Conservation (phyloP, 2,329 filamentous ascomycete genomes). For the Aspergillus sp. region DNA sequence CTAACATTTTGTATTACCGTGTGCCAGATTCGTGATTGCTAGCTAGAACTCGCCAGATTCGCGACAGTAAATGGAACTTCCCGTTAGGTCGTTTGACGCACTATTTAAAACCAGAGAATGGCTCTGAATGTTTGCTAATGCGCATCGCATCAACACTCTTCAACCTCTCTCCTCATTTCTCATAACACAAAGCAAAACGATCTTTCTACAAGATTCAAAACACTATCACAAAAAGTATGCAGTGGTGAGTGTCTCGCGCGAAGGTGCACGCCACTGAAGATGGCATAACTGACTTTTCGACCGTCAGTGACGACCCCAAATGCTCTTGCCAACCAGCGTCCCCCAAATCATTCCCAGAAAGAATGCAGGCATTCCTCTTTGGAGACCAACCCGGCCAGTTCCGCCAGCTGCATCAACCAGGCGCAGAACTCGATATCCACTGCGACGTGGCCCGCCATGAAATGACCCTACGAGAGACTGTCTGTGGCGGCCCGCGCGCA, state of each 20-base stretch:
- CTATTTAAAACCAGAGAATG: too few relatives aligned
- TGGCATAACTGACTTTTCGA: not conserved
- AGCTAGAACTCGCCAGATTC: too few relatives aligned
- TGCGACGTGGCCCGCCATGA: slow-evolving; percentile 18
- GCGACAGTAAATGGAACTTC: too few relatives aligned
- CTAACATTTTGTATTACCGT: too few relatives aligned
- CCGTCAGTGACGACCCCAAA: slow-evolving; percentile 12
- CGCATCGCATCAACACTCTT: too few relatives aligned
- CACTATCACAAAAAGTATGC: not conserved
- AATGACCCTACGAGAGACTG: slow-evolving; percentile 17
- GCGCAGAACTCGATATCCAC: slow-evolving; percentile 16
- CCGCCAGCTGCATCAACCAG: slow-evolving; percentile 10
- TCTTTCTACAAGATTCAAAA: too few relatives aligned
- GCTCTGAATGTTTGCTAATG: too few relatives aligned
- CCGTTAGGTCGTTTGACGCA: too few relatives aligned
- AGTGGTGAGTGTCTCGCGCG: not conserved
- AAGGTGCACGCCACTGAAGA: not conserved
- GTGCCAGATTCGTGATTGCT: too few relatives aligned
- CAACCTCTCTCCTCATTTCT: too few relatives aligned
- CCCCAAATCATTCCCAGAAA: slow-evolving; percentile 2
- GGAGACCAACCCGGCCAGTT: slow-evolving; percentile 10
- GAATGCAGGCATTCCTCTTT: slow-evolving; percentile 11
- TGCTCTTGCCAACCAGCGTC: slow-evolving; percentile 17
- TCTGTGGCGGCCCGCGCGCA: slow-evolving; percentile 6
- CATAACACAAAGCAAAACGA: too few relatives aligned